phyloP scores from a whole-genome alignment of 2,329 filamentous ascomycete genomes.

The Fusarium sp. region DNA sequence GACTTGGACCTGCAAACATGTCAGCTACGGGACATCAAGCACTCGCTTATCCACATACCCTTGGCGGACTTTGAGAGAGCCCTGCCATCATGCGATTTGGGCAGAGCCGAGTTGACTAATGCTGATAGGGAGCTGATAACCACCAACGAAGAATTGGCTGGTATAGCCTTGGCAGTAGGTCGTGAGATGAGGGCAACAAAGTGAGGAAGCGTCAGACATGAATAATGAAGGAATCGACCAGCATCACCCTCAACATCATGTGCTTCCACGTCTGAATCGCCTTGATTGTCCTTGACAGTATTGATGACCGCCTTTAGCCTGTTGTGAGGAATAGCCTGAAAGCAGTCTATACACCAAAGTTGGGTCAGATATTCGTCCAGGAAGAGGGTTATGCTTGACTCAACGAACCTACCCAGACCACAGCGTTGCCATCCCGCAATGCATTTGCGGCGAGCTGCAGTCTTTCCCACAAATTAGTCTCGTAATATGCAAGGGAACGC shows the following conservation, averaged over 20 bases:
- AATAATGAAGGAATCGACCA: slow-evolving; percentile 59
- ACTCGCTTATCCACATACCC: slow-evolving; percentile 46
- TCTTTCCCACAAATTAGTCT: slow-evolving; percentile 56
- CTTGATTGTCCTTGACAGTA: slow-evolving; percentile 16
- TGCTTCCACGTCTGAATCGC: slow-evolving; percentile 9
- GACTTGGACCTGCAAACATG: slow-evolving; percentile 46
- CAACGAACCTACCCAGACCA: slow-evolving; percentile 84
- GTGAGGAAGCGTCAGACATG: slow-evolving; percentile 72
- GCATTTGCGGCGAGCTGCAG: slow-evolving; percentile 76
- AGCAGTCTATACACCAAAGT: slow-evolving; percentile 54
- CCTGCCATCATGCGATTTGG: slow-evolving; percentile 62
- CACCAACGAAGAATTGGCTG: slow-evolving; percentile 71
- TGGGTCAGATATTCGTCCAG: slow-evolving; percentile 7
- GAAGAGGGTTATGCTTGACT: slow-evolving; percentile 15
- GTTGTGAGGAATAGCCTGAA: slow-evolving; percentile 51
- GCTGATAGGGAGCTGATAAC: slow-evolving; percentile 83
- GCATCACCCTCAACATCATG: slow-evolving; percentile 33
- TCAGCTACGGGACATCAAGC: slow-evolving; percentile 11
- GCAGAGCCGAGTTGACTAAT: slow-evolving; percentile 81
- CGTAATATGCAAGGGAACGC: slow-evolving; percentile 16
- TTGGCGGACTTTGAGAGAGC: slow-evolving; percentile 51
- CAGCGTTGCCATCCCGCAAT: slow-evolving; percentile 68
- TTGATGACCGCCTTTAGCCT: slow-evolving; percentile 44
- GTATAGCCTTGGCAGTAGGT: slow-evolving; percentile 72
- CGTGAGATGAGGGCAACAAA: slow-evolving; percentile 79